A percentile compares a stretch with the other conserved stretches of the same genome.
Evolutionary conservation across 371 early-diverging fungal species (phyloP).

Genomic region (Batkoa obscura): DNA sequence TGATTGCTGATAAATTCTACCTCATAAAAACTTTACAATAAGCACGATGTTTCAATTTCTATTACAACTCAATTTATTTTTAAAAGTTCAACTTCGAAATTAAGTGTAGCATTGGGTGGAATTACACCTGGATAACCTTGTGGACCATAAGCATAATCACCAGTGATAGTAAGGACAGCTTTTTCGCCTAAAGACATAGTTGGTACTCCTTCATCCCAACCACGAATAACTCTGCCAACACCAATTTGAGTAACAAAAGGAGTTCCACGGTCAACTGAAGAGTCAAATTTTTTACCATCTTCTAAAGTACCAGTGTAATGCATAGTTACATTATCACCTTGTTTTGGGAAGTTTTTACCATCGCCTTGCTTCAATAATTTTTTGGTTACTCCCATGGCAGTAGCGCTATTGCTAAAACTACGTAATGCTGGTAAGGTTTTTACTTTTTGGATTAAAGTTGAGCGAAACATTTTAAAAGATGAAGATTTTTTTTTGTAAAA

Average conservation of each 20-base stretch:
- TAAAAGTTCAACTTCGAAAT: conserved; percentile 70
- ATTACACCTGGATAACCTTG: conserved; percentile 48
- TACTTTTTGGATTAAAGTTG: no score
- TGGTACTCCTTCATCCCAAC: conserved; percentile 58
- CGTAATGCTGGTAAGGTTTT: no score
- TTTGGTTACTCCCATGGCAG: conserved; percentile 16
- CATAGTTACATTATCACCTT: conserved; percentile 45
- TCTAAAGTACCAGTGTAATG: conserved; percentile 58
- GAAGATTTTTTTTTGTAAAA: no score
- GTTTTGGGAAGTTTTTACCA: conserved; percentile 42
- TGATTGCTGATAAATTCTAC: no score
- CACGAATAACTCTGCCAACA: conserved; percentile 74
- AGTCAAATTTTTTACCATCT: conserved; percentile 71
- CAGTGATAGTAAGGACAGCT: conserved; percentile 43
- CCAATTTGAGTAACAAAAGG: conserved; percentile 73
- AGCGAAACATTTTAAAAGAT: no score
- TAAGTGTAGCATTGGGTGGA: conserved; percentile 61
- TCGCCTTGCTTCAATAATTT: conserved; percentile 42
- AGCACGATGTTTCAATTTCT: no score
- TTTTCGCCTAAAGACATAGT: conserved; percentile 61
- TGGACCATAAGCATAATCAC: conserved; percentile 56
- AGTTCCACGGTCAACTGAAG: conserved; percentile 52
- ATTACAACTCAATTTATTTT: conserved; percentile 73
- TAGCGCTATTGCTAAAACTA: no score
- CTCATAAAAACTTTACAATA: no score